Conservation (phyloP, 345 rosid genomes). For the Salix exigua region DNA sequence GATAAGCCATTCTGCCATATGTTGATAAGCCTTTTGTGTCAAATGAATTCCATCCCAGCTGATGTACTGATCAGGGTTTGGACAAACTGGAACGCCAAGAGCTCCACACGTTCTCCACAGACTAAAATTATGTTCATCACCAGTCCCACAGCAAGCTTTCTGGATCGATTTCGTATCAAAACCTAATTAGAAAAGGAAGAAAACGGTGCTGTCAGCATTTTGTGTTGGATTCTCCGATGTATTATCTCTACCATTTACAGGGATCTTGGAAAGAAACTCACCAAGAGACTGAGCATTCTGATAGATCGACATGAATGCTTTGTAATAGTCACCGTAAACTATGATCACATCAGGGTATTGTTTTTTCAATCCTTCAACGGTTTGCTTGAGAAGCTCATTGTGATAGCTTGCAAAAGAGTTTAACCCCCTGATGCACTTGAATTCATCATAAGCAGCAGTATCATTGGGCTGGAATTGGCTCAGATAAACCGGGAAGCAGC, state of each 20-base stretch:
- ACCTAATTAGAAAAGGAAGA: no score
- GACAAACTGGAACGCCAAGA: background rate
- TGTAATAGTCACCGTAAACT: background rate
- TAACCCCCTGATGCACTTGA: background rate
- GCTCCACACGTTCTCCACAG: conserved; percentile 12
- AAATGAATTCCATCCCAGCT: conserved; percentile 38
- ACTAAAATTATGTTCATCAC: no score
- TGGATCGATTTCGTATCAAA: no score
- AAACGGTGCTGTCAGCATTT: no score
- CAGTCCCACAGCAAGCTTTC: no score
- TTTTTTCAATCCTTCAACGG: background rate
- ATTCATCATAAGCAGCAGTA: background rate
- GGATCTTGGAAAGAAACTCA: conserved; percentile 1
- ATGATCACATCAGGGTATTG: background rate
- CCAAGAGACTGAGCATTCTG: background rate
- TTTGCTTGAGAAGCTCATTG: background rate
- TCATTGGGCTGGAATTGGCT: background rate
- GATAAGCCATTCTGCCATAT: background rate
- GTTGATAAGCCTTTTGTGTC: conserved; percentile 5
- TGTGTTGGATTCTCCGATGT: no score
- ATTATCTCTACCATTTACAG: no score
- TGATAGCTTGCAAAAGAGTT: background rate
- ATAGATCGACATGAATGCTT: background rate
- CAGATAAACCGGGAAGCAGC: background rate
- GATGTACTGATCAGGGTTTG: background rate